Evolutionary conservation across 106 monocot genomes (phyloP).

Genomic region (Cymbidium sinense): DNA sequence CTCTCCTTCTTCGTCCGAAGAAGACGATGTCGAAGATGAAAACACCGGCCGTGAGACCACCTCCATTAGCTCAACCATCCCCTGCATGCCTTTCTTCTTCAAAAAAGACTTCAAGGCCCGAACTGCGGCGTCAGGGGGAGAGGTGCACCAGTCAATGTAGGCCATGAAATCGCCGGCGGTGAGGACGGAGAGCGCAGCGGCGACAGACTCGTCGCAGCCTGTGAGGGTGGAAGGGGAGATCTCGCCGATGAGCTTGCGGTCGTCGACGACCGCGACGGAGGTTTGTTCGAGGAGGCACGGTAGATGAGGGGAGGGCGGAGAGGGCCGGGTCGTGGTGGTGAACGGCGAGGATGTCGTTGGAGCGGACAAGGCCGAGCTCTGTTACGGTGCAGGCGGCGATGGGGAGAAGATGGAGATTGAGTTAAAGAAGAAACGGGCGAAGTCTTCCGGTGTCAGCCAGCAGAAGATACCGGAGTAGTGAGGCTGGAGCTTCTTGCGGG

Average conservation of each 20-base stretch:
- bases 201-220: conserved; percentile 30
- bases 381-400: conserved; percentile 30
- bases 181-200: conserved; percentile 56
- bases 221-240: conserved; percentile 45
- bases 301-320: conserved; percentile 42
- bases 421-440: conserved; percentile 49
- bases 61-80: conserved; percentile 67
- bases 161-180: conserved; percentile 62
- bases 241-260: conserved; percentile 39
- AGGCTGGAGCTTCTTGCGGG: conserved; percentile 10
- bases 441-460: conserved; percentile 49
- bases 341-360: conserved; percentile 22
- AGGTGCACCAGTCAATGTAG: conserved; percentile 46
- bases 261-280: conserved; percentile 45
- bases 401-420: conserved; percentile 36
- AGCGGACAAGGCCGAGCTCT: conserved; percentile 30
- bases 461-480: conserved; percentile 14
- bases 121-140: conserved; percentile 18
- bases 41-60: conserved; percentile 9
- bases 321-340: conserved; percentile 23
- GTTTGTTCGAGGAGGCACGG: conserved; percentile 29
- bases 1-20: conserved; percentile 23
- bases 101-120: conserved; percentile 34
- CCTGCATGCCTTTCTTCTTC: conserved; percentile 25
- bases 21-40: conserved; percentile 25